These are phyloP conservation scores for Tylopilus plumbeoviolaceoides DNA, from an alignment of 768 basidiomycete genomes.

Conservation along the genomic window DNA sequence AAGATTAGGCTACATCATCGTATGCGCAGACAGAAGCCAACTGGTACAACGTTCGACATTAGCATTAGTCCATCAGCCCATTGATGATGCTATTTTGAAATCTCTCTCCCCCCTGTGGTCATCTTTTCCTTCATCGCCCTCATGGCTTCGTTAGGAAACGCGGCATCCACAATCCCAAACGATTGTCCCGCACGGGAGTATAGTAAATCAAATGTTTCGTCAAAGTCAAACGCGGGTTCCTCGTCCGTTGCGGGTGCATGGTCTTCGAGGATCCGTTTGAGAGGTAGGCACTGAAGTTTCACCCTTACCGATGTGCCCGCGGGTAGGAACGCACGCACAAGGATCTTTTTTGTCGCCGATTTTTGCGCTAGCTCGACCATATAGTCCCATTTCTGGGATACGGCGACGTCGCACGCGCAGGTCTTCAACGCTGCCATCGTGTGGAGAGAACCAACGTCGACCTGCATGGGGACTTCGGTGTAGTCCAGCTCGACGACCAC, in stretches of 20 bases:
- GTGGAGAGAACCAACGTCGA: slow-evolving; percentile 15
- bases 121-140: slow-evolving; percentile 13
- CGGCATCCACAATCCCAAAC: slow-evolving; percentile 18
- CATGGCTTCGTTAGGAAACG: slow-evolving; percentile 19
- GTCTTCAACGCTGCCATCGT: slow-evolving; percentile 9
- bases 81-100: background rate
- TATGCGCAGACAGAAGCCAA: too few species aligned
- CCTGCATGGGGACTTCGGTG: slow-evolving; percentile 15
- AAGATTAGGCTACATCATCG: too few species aligned
- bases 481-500: slow-evolving; percentile 28
- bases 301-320: slow-evolving; percentile 22
- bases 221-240: slow-evolving; percentile 16
- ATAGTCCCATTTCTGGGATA: slow-evolving; percentile 24
- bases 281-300: slow-evolving; percentile 24
- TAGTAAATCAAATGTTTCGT: slow-evolving; percentile 23
- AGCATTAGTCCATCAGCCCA: background rate
- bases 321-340: slow-evolving; percentile 28
- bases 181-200: slow-evolving; percentile 22
- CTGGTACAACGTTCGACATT: too few species aligned
- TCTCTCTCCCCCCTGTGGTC: background rate
- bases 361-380: slow-evolving; percentile 28
- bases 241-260: slow-evolving; percentile 2
- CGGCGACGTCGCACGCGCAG: slow-evolving; percentile 20
- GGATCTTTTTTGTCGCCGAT: slow-evolving; percentile 17
- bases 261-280: slow-evolving; percentile 16